phyloP scores from a whole-genome alignment of 441 rosid genomes.

The Brassica balearica region DNA sequence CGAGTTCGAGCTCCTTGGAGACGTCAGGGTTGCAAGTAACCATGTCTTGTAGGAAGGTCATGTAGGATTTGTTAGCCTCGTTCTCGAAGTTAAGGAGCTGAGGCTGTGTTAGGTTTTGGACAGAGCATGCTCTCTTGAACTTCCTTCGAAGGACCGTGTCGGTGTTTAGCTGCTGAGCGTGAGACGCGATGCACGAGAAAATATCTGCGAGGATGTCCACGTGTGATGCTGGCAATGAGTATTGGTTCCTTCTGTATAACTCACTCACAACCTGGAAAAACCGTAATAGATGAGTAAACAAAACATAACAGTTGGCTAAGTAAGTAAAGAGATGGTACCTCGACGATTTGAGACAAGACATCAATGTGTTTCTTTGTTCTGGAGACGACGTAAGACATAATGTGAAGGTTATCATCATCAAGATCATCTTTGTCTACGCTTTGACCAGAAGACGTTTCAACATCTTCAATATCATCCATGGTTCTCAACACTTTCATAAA shows the following conservation, averaged over 20 bases:
- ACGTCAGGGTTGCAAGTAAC: conserved; percentile 50
- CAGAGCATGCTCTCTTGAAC: conserved; percentile 71
- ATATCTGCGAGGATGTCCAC: conserved; percentile 59
- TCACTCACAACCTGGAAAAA: conserved; percentile 69
- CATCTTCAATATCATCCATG: conserved; percentile 73
- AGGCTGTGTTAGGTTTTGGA: conserved; percentile 79
- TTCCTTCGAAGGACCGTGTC: conserved; percentile 63
- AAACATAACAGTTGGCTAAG: conserved; percentile 24
- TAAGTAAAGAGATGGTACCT: conserved; percentile 52
- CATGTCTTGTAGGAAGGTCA: conserved; percentile 66
- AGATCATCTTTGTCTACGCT: conserved; percentile 62
- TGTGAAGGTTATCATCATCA: conserved; percentile 83
- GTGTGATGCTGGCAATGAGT: conserved; percentile 57
- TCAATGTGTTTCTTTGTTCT: conserved; percentile 90
- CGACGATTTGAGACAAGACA: conserved; percentile 73
- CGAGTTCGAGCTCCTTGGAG: conserved; percentile 63
- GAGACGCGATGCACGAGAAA: conserved; percentile 69
- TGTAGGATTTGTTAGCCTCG: conserved; percentile 74
- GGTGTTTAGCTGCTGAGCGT: conserved; percentile 70
- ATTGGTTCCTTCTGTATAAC: conserved; percentile 55
- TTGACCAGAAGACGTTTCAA: conserved; percentile 66
- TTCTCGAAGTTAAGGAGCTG: conserved; percentile 86
- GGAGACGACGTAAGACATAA: conserved; percentile 81
- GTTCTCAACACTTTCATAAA: conserved; percentile 79
- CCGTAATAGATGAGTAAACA: conserved; percentile 23